Base-by-base conservation (phyloP, 495 filamentous ascomycete genomes). In the Saxophila tyrrhenica region DNA sequence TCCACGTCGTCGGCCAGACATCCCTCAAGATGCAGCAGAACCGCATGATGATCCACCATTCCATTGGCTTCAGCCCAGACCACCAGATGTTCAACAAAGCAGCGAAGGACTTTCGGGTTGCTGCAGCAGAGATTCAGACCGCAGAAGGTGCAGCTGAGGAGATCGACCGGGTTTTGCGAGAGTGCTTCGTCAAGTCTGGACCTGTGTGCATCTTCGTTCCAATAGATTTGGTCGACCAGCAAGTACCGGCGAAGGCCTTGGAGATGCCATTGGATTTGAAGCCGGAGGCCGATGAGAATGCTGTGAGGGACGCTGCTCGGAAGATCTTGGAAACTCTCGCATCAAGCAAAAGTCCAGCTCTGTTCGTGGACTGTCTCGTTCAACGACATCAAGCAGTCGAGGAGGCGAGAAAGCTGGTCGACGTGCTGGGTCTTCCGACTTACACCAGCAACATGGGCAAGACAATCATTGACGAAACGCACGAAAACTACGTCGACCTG, bases 31-130 rank as follows among this genome's bases (percentile, higher is more conserved):
- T 69, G 63, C 69, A 71, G 52, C 25, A 62, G 25, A 62, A 63
- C 7, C 56, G 61, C 21, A 55, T 70, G 58, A 70, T 71, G 69
- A 71, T 71, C 21, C 69, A 71, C 43, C 69, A 71, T 59, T 67
- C 66, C 9, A 66, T 71, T 39, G 69, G 54, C 43, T 53, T 60
- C 32, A 49, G 39, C 23, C 53, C 41, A n/a, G 54, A 54, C 50
- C 50, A 62, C 42, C 57, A 67, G 52, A 43, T 66, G 42, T 70
- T 68, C 56, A 68, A 67, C 55, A 61, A 67, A n/a, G 60, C 64
- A 25, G 64, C 66, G 2, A 56, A 54, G 44, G 60, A 48, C 13
- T 59, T 67, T 45, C 56, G 69, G 19, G 52, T 56, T 35, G 62
- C 66, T 0, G 66, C 63, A 7, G 69, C 68, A 9, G 66, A 69